Base-by-base conservation (phyloP, 257 asterid species). In the Dorcoceras hygrometricum region DNA sequence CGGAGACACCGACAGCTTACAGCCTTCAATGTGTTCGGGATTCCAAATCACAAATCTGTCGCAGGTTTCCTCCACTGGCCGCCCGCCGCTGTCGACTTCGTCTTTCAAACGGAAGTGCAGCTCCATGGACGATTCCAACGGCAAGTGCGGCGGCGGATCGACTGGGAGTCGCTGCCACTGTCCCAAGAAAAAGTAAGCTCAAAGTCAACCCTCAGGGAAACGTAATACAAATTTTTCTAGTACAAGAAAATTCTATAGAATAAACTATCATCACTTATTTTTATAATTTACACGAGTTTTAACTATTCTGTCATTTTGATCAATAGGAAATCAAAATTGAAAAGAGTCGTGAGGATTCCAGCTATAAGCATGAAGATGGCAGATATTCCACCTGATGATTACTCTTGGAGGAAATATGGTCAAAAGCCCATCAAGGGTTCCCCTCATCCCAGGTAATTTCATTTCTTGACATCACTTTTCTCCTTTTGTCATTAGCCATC, bases 351-450 rank as follows among this genome's bases (percentile, higher is more conserved):
- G 14, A 78, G 88, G 69, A 80, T 87, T 10, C 71, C 95, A 0
- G 95, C 95, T 0, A 87, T 87, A 18, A 87, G 95, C 79, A 73
- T 77, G 86, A 87, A 87, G 63, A 81, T 87, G 90, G 87, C 95
- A 11, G 95, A 87, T 78, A 87, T 87, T 73, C 95, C 95, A 59
- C 88, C 95, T 0, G 95, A 87, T 72, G 95, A 87, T 76, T 85
- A 74, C 76, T 87, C 95, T 2, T 87, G 95, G 95, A 81, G 95
- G 72, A 87, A 87, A 32, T 87, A 87, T 71, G 95, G 95, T 54
- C 95, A 87, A 74, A 87, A 87, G 68, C 95, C 95, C 71, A 87
- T 87, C 80, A 87, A 87, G 63, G 95, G 95, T 20, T 87, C 95
- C 16, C 95, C 95, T 11, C 92, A 87, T 65, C 95, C 95, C 2